Evolutionary conservation across 768 basidiomycete species (phyloP).

Genomic region (Boletus reticulatus): DNA sequence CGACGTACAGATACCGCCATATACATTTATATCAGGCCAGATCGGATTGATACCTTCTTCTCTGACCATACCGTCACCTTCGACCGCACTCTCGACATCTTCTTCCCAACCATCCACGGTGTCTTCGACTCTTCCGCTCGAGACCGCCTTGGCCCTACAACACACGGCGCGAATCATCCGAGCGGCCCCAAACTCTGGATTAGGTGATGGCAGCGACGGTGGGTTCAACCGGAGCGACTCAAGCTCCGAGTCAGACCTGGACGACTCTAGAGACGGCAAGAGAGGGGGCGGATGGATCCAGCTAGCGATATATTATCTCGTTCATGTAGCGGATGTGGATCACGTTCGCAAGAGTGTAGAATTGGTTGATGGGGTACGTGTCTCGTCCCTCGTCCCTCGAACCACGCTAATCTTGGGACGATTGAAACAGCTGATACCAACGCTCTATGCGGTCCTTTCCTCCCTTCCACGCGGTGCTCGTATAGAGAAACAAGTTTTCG

Average conservation of each 20-base stretch:
- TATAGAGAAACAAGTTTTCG: slow-evolving; percentile 72
- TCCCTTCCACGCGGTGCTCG: slow-evolving; percentile 69
- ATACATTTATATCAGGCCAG: slow-evolving; percentile 91
- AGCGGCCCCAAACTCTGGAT: slow-evolving; percentile 50
- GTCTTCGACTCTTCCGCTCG: slow-evolving; percentile 48
- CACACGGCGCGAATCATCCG: slow-evolving; percentile 69
- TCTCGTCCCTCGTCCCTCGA: not conserved
- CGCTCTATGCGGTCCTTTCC: slow-evolving; percentile 60
- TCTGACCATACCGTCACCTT: slow-evolving; percentile 62
- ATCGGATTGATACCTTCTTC: slow-evolving; percentile 84
- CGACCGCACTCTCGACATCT: slow-evolving; percentile 15
- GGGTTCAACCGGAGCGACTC: slow-evolving; percentile 25
- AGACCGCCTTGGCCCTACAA: slow-evolving; percentile 76
- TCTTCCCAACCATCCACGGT: slow-evolving; percentile 51
- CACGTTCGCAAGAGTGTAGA: slow-evolving; percentile 42
- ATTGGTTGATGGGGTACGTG: slow-evolving; percentile 17
- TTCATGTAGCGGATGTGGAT: slow-evolving; percentile 35
- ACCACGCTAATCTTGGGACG: not conserved
- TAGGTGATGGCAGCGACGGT: slow-evolving; percentile 26
- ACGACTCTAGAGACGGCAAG: slow-evolving; percentile 28
- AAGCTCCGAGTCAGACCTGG: slow-evolving; percentile 23
- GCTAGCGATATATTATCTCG: slow-evolving; percentile 73
- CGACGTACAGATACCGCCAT: slow-evolving; percentile 58
- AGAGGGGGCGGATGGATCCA: slow-evolving; percentile 51
- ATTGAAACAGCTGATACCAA: slow-evolving; percentile 30